A percentile compares a stretch with the other conserved stretches of the same genome.
Conservation (phyloP, 2,329 filamentous ascomycete genomes). For the Aquanectria penicillioides region DNA sequence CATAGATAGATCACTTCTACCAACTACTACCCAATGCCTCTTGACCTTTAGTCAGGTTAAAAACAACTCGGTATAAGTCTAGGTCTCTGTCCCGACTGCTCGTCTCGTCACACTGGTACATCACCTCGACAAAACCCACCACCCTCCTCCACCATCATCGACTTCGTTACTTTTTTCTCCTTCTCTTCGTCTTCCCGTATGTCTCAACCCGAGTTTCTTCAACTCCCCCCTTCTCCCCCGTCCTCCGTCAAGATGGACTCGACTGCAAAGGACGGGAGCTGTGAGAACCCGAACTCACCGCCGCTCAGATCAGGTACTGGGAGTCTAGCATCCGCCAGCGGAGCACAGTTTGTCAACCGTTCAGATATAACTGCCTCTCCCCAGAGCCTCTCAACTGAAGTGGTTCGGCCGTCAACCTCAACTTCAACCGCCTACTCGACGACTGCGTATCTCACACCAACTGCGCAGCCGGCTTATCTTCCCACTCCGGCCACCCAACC, state of each 20-base stretch:
- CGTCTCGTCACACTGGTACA: slow-evolving; percentile 27
- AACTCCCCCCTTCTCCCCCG: slow-evolving; percentile 41
- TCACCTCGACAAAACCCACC: slow-evolving; percentile 31
- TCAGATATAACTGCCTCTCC: slow-evolving; percentile 38
- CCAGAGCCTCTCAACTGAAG: slow-evolving; percentile 32
- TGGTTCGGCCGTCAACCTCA: slow-evolving; percentile 32
- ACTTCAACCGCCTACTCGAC: slow-evolving; percentile 39
- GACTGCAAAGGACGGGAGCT: slow-evolving; percentile 39
- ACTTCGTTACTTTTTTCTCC: slow-evolving; percentile 27
- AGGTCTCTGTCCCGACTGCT: slow-evolving; percentile 22
- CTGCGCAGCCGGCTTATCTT: slow-evolving; percentile 38
- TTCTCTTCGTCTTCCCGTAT: slow-evolving; percentile 40
- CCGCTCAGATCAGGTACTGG: slow-evolving; percentile 38
- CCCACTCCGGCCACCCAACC: slow-evolving; percentile 37
- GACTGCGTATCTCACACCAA: slow-evolving; percentile 34
- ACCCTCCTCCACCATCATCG: slow-evolving; percentile 31
- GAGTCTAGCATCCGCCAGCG: slow-evolving; percentile 33
- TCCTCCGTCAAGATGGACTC: slow-evolving; percentile 44
- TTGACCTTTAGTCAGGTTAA: slow-evolving; percentile 35
- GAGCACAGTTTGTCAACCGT: slow-evolving; percentile 32
- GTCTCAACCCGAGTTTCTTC: slow-evolving; percentile 43
- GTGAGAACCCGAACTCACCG: slow-evolving; percentile 42
- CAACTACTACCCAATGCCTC: slow-evolving; percentile 36
- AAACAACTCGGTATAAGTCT: slow-evolving; percentile 37
- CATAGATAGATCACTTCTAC: slow-evolving; percentile 43